Evolutionary conservation across 2,329 filamentous ascomycete species (phyloP).

Genomic region (Arthrobotrys sinensis): DNA sequence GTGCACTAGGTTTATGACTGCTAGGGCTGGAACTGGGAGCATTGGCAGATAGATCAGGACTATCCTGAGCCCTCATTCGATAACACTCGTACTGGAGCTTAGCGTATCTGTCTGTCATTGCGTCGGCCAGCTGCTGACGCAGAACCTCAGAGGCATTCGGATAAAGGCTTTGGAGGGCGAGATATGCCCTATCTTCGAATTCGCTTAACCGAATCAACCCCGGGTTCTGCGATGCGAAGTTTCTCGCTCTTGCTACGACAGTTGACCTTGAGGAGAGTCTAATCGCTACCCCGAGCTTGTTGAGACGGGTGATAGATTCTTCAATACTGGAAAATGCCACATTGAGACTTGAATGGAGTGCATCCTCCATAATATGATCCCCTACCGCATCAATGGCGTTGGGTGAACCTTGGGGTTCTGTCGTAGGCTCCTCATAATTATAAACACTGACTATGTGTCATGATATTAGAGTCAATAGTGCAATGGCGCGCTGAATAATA

Average conservation of each 20-base stretch:
- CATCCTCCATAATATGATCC: constrained; percentile 3
- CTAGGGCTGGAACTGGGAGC: background rate
- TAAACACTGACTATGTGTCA: constrained; percentile 15
- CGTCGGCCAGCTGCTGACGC: constrained; percentile 15
- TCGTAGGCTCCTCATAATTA: constrained; percentile 8
- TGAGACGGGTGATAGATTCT: constrained; percentile 22
- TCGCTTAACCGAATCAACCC: constrained; percentile 19
- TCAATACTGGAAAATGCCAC: constrained; percentile 22
- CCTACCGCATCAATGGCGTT: constrained; percentile 9
- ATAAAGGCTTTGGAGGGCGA: constrained; percentile 15
- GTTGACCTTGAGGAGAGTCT: constrained; percentile 25
- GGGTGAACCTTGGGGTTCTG: background rate
- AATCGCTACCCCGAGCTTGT: constrained; percentile 30
- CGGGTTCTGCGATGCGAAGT: constrained; percentile 18
- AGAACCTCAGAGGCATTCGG: constrained; percentile 23
- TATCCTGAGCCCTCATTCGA: constrained; percentile 4
- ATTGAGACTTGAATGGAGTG: constrained; percentile 2
- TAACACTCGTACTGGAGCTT: constrained; percentile 16
- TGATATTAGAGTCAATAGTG: constrained; percentile 11
- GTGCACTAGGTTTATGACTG: background rate
- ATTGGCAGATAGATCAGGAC: background rate
- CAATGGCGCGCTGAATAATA: background rate
- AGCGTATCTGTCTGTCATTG: constrained; percentile 27
- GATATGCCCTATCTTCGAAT: constrained; percentile 28
- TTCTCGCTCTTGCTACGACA: constrained; percentile 23